phyloP scores from a whole-genome alignment of 192 early-diverging fungal species.

The Dissophora ornata region DNA sequence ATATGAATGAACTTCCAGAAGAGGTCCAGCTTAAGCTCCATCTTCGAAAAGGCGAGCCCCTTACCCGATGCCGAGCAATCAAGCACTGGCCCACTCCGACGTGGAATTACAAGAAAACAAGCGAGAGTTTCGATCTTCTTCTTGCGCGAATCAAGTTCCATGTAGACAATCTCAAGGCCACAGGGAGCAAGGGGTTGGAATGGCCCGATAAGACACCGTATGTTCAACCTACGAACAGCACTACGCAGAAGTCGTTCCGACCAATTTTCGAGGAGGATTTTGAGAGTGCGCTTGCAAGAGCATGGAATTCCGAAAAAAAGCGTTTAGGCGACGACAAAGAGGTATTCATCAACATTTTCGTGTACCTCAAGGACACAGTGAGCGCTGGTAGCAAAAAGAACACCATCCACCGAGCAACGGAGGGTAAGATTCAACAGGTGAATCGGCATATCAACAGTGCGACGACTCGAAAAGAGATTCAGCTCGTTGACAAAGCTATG shows the following conservation, averaged over 20 bases:
- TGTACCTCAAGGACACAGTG: neutral
- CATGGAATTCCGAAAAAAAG: neutral
- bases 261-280: neutral
- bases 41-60: no score
- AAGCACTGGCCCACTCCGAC: no score
- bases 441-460: neutral
- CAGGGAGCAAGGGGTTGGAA: no score
- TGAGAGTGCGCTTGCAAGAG: neutral
- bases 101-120: no score
- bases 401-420: no score
- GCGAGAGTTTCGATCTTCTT: no score
- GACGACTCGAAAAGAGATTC: no score
- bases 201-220: neutral
- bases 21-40: no score
- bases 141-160: no score
- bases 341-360: neutral
- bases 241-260: neutral
- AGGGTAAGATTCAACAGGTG: neutral
- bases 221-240: slow-evolving; percentile 7
- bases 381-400: neutral
- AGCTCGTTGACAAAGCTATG: neutral
- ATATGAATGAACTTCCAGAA: no score
- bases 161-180: no score
- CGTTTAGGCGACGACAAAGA: neutral
- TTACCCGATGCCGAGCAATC: no score